These are phyloP conservation scores for Monosporozyma siamensis DNA, from an alignment of 805 yeast genomes.

Conservation along the genomic window DNA sequence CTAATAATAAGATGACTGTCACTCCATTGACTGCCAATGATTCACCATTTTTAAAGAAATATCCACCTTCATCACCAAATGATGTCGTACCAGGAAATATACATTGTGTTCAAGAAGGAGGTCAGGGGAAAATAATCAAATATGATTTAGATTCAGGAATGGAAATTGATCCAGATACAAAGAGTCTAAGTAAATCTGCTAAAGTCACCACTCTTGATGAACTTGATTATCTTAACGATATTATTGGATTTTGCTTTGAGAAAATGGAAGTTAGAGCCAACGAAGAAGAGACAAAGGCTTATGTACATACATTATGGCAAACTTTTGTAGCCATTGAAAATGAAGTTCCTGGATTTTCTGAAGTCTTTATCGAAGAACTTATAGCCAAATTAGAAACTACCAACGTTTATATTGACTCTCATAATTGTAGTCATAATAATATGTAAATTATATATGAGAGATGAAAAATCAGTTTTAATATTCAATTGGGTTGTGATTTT, in stretches of 20 bases:
- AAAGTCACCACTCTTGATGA: not conserved
- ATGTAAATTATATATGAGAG: not conserved
- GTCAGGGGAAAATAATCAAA: not conserved
- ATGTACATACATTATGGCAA: constrained; percentile 37
- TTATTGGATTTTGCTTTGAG: constrained; percentile 26
- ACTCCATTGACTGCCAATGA: constrained; percentile 15
- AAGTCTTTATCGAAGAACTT: constrained; percentile 59
- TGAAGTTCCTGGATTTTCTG: constrained; percentile 53
- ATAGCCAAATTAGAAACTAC: constrained; percentile 31
- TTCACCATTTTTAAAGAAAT: constrained; percentile 15
- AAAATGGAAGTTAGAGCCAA: constrained; percentile 45
- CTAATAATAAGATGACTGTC: constrained; percentile 6
- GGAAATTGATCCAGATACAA: constrained; percentile 14
- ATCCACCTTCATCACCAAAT: not conserved
- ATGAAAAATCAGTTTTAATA: not conserved
- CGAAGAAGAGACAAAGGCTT: constrained; percentile 37
- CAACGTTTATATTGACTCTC: not conserved
- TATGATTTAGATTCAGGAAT: constrained; percentile 16
- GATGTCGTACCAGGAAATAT: not conserved
- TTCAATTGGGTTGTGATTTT: too few relatives aligned
- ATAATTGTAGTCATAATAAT: too few relatives aligned
- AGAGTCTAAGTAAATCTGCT: not conserved
- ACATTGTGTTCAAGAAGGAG: not conserved
- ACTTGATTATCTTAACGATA: constrained; percentile 22
- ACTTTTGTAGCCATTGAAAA: constrained; percentile 39